Evolutionary conservation across 2,329 filamentous ascomycete genomes (phyloP).

Genomic region (Fusarium stilboides): DNA sequence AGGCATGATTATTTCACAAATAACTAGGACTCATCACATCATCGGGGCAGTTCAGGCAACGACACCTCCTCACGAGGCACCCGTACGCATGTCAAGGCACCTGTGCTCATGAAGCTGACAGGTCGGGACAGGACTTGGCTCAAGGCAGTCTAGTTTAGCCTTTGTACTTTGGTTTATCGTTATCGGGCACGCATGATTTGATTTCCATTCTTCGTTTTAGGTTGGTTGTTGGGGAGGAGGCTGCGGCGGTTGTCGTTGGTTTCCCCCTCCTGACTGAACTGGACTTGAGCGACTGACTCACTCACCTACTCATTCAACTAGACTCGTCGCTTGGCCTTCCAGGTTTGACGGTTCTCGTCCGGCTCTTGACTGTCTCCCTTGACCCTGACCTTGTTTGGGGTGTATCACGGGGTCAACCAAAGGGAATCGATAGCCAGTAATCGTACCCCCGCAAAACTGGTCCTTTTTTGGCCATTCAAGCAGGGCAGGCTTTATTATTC

Average conservation of each 20-base stretch:
- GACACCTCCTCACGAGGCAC: slow-evolving; percentile 33
- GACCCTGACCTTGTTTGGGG: slow-evolving; percentile 15
- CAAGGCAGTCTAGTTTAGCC: slow-evolving; percentile 26
- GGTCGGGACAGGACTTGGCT: slow-evolving; percentile 13
- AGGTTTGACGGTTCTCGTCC: slow-evolving; percentile 19
- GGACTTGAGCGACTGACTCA: slow-evolving; percentile 18
- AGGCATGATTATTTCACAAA: slow-evolving; percentile 9
- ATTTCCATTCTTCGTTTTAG: slow-evolving; percentile 3
- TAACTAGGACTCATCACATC: slow-evolving; percentile 20
- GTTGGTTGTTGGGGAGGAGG: slow-evolving; percentile 12
- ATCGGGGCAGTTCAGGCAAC: slow-evolving; percentile 33
- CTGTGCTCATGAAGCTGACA: slow-evolving; percentile 11
- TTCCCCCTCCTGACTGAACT: slow-evolving; percentile 11
- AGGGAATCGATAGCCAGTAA: slow-evolving; percentile 27
- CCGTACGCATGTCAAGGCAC: neutral
- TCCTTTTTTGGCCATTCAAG: slow-evolving; percentile 11
- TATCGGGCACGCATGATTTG: slow-evolving; percentile 23
- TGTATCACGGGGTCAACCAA: slow-evolving; percentile 43
- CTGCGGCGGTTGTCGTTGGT: slow-evolving; percentile 29
- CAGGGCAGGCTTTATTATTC: neutral
- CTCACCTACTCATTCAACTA: slow-evolving; percentile 5
- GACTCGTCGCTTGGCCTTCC: slow-evolving; percentile 6
- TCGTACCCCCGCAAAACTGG: slow-evolving; percentile 26
- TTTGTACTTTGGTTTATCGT: slow-evolving; percentile 11
- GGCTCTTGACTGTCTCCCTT: slow-evolving; percentile 11